Base-by-base conservation (phyloP, 371 early-diverging fungal species). In the Coemansia sp. region DNA sequence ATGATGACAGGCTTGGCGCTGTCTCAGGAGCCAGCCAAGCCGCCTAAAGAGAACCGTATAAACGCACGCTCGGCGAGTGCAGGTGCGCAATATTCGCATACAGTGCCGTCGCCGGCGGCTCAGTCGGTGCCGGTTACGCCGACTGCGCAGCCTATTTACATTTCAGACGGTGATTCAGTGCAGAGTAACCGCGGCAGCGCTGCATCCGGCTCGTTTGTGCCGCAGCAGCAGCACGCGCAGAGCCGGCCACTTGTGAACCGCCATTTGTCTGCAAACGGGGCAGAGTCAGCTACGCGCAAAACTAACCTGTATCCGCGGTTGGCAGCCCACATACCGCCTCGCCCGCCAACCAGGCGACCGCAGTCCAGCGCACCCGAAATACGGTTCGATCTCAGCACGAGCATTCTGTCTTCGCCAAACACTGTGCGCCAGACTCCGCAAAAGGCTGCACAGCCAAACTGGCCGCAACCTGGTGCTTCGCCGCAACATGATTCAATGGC, bases 101-200 rank as follows among this genome's bases (percentile, higher is more conserved):
- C 49, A 17, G 62, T 63, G 21, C 67, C 53, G 15, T 54, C 55
- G 8, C 67, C 71, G 11, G 49, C 46, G n/a, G 61, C 67, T 17
- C 63, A 41, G 39, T 71, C 67, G 11, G 75, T 67, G 8, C 74
- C 74, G 4, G 72, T 58, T 9, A 74, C 74, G 36, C 74, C 74
- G 4, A 24, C 51, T 9, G 26, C 58, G 4, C 58, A 58, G 21
- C 56, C 63, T 0, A 26, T 53, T 5, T 73, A 54, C 54, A 48
- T 58, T 15, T 71, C 74, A 6, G 71, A 66, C 17, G 32, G 58
- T 15, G 72, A 62, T n/a, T 58, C 74, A 2, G 56, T 26, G 2
- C 56, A 56, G 21, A 56, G 56, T 17, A 56, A 32, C 19, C 56
- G 49, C 7, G 49, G 49, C 17, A 19, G 32, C n/a, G 56, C 32